Conservation (phyloP, 2,329 filamentous ascomycete genomes). For the Dendryphion nanum region DNA sequence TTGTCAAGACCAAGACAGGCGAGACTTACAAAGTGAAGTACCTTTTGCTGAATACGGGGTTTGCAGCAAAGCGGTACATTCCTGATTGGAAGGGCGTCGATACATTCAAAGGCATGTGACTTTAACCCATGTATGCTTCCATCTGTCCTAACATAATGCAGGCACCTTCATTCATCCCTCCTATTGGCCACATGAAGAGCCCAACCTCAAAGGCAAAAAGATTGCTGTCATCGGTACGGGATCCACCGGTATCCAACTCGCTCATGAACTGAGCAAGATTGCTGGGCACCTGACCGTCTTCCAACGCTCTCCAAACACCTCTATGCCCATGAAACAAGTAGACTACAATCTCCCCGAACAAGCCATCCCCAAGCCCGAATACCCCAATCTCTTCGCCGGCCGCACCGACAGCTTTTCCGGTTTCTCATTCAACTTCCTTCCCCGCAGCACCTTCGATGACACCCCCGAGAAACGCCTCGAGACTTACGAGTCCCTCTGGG, state of each 20-base stretch:
- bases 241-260: slow-evolving; percentile 60
- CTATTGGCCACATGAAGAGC: slow-evolving; percentile 56
- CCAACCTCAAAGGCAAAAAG: slow-evolving; percentile 56
- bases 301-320: slow-evolving; percentile 56
- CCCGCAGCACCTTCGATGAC: slow-evolving; percentile 18
- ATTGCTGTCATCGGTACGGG: slow-evolving; percentile 61
- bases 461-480: slow-evolving; percentile 16
- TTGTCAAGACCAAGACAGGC: slow-evolving; percentile 44
- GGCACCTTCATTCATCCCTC: slow-evolving; percentile 53
- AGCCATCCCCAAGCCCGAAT: slow-evolving; percentile 32
- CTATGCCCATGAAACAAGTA: slow-evolving; percentile 21
- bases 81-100: slow-evolving; percentile 40
- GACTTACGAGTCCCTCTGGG: slow-evolving; percentile 24
- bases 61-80: slow-evolving; percentile 45
- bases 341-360: slow-evolving; percentile 42
- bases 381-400: slow-evolving; percentile 13
- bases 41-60: slow-evolving; percentile 49
- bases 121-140: not conserved
- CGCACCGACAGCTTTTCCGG: slow-evolving; percentile 14
- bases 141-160: slow-evolving; percentile 1
- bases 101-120: slow-evolving; percentile 15
- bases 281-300: slow-evolving; percentile 56
- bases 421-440: slow-evolving; percentile 19
- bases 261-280: slow-evolving; percentile 55
- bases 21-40: slow-evolving; percentile 41